These are phyloP conservation scores for Taphrina deformans DNA, from an alignment of 1,139 yeast genomes.

Conservation along the genomic window DNA sequence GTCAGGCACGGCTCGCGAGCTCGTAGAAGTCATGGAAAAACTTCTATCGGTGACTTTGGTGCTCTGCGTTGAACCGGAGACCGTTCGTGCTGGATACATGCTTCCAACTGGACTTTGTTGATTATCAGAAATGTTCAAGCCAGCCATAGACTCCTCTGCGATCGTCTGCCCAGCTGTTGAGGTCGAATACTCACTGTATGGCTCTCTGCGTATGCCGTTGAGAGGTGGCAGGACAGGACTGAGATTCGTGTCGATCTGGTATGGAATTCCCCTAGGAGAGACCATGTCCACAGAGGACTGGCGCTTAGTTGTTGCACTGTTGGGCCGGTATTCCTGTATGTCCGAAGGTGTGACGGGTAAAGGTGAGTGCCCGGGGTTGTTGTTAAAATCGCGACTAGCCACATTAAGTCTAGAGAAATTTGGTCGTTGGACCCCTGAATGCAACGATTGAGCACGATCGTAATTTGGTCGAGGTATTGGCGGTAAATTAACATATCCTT, in stretches of 20 bases:
- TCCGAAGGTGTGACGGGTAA: background rate
- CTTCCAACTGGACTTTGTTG: background rate
- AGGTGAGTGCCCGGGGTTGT: background rate
- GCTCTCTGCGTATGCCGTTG: background rate
- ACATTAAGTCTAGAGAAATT: background rate
- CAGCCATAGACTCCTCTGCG: constrained; percentile 2
- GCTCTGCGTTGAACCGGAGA: constrained; percentile 21
- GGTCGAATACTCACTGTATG: background rate
- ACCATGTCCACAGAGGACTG: background rate
- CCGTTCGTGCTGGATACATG: constrained; percentile 3
- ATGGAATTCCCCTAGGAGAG: background rate
- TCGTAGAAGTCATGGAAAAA: constrained; percentile 25
- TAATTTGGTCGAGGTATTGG: constrained; percentile 13
- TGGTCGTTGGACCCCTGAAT: constrained; percentile 9
- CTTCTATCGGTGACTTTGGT: constrained; percentile 19
- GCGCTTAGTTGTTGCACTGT: background rate
- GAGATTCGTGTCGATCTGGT: background rate
- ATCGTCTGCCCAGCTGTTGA: background rate
- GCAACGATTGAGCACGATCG: constrained; percentile 27
- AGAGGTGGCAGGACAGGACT: constrained; percentile 2
- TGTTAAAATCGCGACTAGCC: background rate
- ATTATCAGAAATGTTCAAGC: background rate
- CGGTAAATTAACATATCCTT: background rate
- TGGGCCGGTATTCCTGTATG: background rate
- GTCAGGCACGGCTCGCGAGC: constrained; percentile 19